Evolutionary conservation across 208 protist species (phyloP).

Genomic region (Blechomonas ayalai): DNA sequence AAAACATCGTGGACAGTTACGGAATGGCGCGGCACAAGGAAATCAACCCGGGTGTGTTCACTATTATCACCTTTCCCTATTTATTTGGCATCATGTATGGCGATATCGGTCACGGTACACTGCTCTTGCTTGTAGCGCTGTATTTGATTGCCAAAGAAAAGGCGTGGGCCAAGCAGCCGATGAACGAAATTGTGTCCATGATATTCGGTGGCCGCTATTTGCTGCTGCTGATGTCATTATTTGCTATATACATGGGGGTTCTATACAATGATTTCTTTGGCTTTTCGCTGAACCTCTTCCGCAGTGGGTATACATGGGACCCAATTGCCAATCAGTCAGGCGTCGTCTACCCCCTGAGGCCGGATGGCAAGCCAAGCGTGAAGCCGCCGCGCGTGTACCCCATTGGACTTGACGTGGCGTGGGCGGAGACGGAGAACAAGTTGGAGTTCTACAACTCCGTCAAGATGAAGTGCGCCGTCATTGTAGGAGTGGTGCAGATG

Average conservation of each 20-base stretch:
- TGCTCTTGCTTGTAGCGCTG: conserved; percentile 80
- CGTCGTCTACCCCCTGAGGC: conserved; percentile 22
- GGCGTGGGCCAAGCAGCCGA: conserved; percentile 30
- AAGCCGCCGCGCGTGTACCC: conserved; percentile 44
- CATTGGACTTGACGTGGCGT: conserved; percentile 84
- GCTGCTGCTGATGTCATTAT: conserved; percentile 95
- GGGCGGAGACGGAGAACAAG: conserved; percentile 93
- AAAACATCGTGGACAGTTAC: conserved; percentile 98
- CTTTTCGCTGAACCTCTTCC: conserved; percentile 83
- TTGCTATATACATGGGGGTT: conserved; percentile 95
- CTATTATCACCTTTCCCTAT: conserved; percentile 99
- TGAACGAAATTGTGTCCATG: conserved; percentile 88
- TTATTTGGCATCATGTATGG: conserved; percentile 99
- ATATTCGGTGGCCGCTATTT: conserved; percentile 91
- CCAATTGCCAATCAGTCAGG: conserved; percentile 15
- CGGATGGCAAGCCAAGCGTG: conserved; percentile 26
- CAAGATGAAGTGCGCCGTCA: conserved; percentile 99
- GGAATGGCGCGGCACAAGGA: conserved; percentile 92
- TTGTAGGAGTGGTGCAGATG: conserved; percentile 97
- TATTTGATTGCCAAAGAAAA: conserved; percentile 84
- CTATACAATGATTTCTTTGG: conserved; percentile 98
- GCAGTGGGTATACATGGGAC: conserved; percentile 61
- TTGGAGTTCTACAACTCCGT: conserved; percentile 97
- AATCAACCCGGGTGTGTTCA: conserved; percentile 93
- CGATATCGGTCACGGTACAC: conserved; percentile 97